Evolutionary conservation across 2,329 filamentous ascomycete species (phyloP).

Genomic region (Penicillium thymicola): DNA sequence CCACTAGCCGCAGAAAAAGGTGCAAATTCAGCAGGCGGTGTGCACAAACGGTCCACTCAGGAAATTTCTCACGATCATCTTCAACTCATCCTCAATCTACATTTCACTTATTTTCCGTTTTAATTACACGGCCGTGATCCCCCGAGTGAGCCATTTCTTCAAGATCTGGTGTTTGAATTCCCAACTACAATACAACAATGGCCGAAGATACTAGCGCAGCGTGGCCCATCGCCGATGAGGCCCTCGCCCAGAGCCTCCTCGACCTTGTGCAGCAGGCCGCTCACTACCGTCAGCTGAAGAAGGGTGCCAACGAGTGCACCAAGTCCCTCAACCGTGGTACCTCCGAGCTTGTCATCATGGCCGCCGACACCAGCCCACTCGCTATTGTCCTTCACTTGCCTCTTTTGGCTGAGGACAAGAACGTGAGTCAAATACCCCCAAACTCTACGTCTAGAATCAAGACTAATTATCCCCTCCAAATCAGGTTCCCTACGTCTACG

Average conservation of each 20-base stretch:
- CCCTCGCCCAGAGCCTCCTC: slow-evolving; percentile 76
- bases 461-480: background rate
- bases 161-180: slow-evolving; percentile 20
- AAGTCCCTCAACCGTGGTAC: slow-evolving; percentile 91
- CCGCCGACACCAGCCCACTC: slow-evolving; percentile 81
- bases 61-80: slow-evolving; percentile 2
- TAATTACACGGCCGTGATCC: slow-evolving; percentile 34
- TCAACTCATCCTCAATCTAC: slow-evolving; percentile 3
- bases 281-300: slow-evolving; percentile 70
- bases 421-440: slow-evolving; percentile 35
- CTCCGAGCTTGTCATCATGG: slow-evolving; percentile 50
- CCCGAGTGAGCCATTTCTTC: slow-evolving; percentile 37
- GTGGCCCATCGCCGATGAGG: slow-evolving; percentile 70
- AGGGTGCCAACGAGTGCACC: slow-evolving; percentile 81
- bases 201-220: slow-evolving; percentile 43
- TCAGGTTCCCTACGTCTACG: slow-evolving; percentile 62
- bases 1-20: background rate
- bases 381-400: slow-evolving; percentile 87
- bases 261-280: slow-evolving; percentile 72
- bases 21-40: slow-evolving; percentile 4
- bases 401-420: slow-evolving; percentile 75
- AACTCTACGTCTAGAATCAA: background rate
- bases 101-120: slow-evolving; percentile 2
- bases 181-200: slow-evolving; percentile 24
- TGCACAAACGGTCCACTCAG: background rate